Base-by-base conservation (phyloP, 306 rosid species). In the Cicer pinnatifidum region DNA sequence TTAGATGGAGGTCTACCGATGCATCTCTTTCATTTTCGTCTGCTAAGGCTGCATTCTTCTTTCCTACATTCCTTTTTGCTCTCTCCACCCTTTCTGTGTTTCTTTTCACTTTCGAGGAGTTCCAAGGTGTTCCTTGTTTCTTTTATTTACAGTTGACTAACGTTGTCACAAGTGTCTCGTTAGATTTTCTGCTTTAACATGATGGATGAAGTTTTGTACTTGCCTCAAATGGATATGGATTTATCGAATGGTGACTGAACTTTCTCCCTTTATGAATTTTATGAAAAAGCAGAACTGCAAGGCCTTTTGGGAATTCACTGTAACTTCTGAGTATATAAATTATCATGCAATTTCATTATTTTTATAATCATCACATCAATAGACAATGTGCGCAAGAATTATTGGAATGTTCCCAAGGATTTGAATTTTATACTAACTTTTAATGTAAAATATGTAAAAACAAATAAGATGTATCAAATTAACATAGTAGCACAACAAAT, bases 11-110 rank as follows among this genome's bases (percentile, higher is more conserved):
- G 1, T 60, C 11, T 48, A 23, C 53, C 6, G 12, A 58, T 35
- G 15, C 58, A n/a, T 38, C 17, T 59, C 58, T 71, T 23, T 56
- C 16, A 51, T 77, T 52, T 13, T 67, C 53, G 57, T 56, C 1
- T 35, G 45, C 47, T 68, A 48, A 17, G 15, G 59, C 28, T 15
- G 4, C 63, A 17, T 12, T 54, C 23, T 53, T 53, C 28, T 9
- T 65, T 53, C 47, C 13, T 8, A 10, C 19, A 28, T 12, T 35
- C 13, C 53, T 8, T 45, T 65, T 65, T 68, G 59, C 52, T 23
- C 69, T 11, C 38, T 6, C 50, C 8, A 11, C 12, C 20, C 13
- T 4, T 56, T 56, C 38, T 39, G 9, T 0, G 15, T 56, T 56
- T 9, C 19, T 17, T 61, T 57, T 39, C 23, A 51, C 41, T 35